Base-by-base conservation (phyloP, 2,329 filamentous ascomycete genomes). In the Xylariaceae sp. region DNA sequence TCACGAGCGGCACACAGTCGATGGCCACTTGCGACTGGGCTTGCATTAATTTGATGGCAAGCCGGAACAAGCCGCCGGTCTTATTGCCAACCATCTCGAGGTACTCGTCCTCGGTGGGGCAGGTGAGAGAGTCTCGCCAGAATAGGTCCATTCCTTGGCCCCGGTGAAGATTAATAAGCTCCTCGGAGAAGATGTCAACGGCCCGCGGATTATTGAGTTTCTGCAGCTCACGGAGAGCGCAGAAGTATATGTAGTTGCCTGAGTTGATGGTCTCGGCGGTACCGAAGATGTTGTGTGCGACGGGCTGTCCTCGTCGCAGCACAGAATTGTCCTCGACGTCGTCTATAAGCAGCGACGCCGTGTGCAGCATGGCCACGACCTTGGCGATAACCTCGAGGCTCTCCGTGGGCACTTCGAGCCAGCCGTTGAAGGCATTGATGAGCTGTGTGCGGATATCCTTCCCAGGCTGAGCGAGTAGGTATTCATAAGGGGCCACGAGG, bases 61-160 rank as follows among this genome's bases (percentile, higher is more conserved):
- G 77, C 47, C 90, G 82, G 78, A 96, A 96, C 1, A 96, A 80
- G 0, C 91, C 91, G 55, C 90, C 91, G 0, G 91, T 96, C 77
- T 96, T 96, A 76, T 95, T 92, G 67, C 85, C 85, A 9, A 96
- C 90, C 91, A 96, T 95, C 73, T 95, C 89, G n/a, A 95, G 82
- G 75, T 96, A 96, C 75, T 95, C 90, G 65, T 92, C 89, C 74
- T 94, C 90, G 53, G 84, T 89, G 11, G 90, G 90, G 73, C 89
- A 93, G 17, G 88, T 92, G 61, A 94, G 78, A 30, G 87, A 90
- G 75, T 94, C 90, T 59, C 90, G 83, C 91, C 92, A 96, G 77
- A 89, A 94, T 44, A 96, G 81, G 68, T 96, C 92, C 88, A 95
- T 92, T 65, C 91, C 90, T 74, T 96, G 91, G 17, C 91, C 91